Conservation (phyloP, 768 basidiomycete genomes). For the Mycena belliarum region DNA sequence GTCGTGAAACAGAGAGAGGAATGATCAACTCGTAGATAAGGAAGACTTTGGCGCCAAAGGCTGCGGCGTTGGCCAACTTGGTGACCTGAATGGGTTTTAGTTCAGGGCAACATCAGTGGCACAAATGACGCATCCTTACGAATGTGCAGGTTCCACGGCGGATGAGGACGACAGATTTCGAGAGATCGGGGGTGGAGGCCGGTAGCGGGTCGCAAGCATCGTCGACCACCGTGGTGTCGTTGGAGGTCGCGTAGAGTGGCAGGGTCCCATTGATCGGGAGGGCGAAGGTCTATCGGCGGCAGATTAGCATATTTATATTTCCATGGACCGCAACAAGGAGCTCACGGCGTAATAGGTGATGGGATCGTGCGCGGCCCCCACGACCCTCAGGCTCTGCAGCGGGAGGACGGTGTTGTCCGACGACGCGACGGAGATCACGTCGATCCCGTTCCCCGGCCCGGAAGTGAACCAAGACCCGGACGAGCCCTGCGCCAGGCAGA, state of each 20-base stretch:
- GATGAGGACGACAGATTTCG: constrained; percentile 53
- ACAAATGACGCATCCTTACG: constrained; percentile 32
- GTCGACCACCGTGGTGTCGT: constrained; percentile 49
- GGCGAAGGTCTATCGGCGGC: constrained; percentile 45
- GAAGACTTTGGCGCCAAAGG: constrained; percentile 49
- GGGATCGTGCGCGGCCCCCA: constrained; percentile 11
- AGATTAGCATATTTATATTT: no score
- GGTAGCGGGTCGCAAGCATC: constrained; percentile 64
- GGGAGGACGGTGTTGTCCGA: constrained; percentile 13
- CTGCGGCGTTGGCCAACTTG: constrained; percentile 44
- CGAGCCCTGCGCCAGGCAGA: constrained; percentile 37
- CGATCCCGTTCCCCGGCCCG: constrained; percentile 37
- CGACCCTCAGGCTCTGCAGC: constrained; percentile 13
- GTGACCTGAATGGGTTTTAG: constrained; percentile 33
- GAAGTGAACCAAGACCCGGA: constrained; percentile 51
- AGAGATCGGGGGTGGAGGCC: constrained; percentile 53
- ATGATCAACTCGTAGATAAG: constrained; percentile 58
- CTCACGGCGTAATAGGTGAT: constrained; percentile 47
- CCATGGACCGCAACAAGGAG: no score
- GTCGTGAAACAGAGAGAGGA: no score
- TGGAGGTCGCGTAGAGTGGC: constrained; percentile 62
- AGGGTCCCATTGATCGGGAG: constrained; percentile 46
- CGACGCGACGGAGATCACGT: constrained; percentile 39
- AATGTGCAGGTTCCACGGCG: constrained; percentile 62
- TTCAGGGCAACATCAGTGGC: neutral